These are phyloP conservation scores for Fonsecaea nubica DNA, from an alignment of 2,329 filamentous ascomycete genomes.

Conservation along the genomic window DNA sequence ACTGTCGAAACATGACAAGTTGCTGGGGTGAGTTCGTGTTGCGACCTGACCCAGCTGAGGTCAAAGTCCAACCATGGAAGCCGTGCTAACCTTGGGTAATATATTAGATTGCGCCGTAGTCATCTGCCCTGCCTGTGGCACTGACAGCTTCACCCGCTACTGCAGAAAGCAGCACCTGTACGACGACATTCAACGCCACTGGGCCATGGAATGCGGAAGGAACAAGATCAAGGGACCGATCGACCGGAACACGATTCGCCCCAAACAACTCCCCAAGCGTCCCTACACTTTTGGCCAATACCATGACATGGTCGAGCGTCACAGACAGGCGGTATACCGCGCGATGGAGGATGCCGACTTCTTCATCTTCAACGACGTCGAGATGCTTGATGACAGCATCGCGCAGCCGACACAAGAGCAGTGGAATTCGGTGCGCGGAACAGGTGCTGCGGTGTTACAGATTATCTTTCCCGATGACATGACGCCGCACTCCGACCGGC, in stretches of 20 bases:
- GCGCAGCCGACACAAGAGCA: conserved; percentile 23
- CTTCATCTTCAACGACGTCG: conserved; percentile 36
- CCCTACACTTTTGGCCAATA: conserved; percentile 36
- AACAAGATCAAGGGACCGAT: conserved; percentile 26
- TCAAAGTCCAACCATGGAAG: background rate
- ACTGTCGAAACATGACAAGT: conserved; percentile 44
- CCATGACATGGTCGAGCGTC: conserved; percentile 47
- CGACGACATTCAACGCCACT: conserved; percentile 47
- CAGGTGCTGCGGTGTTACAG: conserved; percentile 18
- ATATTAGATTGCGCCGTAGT: conserved; percentile 43
- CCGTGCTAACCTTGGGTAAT: conserved; percentile 18
- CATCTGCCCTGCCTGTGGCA: conserved; percentile 51
- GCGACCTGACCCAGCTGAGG: background rate
- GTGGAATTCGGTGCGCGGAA: conserved; percentile 32
- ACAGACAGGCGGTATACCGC: conserved; percentile 40
- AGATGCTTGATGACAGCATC: conserved; percentile 22
- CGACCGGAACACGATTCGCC: conserved; percentile 33
- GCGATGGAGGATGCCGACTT: conserved; percentile 34
- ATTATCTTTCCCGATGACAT: conserved; percentile 22
- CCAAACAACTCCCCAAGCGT: conserved; percentile 22
- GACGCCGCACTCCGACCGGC: conserved; percentile 13
- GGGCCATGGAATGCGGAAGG: conserved; percentile 38
- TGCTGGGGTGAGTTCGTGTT: conserved; percentile 34
- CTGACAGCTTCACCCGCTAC: conserved; percentile 49
- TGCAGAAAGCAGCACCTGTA: conserved; percentile 48